These are phyloP conservation scores for Plasmodium chabaudi DNA, from an alignment of 169 alveolate genomes.

Conservation along the genomic window DNA sequence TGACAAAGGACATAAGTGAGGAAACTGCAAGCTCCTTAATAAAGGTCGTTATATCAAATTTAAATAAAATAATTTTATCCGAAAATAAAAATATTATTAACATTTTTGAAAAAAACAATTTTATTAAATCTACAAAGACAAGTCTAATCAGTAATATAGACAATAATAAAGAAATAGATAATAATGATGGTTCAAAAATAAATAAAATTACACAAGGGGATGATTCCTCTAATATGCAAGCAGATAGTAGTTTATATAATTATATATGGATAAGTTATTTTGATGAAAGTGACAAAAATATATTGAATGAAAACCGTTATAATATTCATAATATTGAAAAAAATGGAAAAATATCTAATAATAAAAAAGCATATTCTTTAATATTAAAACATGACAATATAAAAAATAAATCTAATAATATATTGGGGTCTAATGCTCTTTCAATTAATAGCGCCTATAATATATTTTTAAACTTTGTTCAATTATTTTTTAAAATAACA, in stretches of 20 bases:
- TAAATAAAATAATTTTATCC: conserved; percentile 38
- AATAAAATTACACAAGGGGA: no score
- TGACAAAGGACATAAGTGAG: conserved; percentile 26
- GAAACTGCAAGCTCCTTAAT: conserved; percentile 17
- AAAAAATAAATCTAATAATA: neutral
- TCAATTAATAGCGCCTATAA: conserved; percentile 34
- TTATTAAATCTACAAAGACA: conserved; percentile 1
- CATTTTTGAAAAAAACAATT: conserved; percentile 3
- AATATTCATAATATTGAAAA: neutral
- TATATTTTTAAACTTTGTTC: conserved; percentile 38
- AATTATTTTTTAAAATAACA: conserved; percentile 46
- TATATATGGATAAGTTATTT: conserved; percentile 31
- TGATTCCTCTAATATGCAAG: no score
- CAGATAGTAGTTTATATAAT: conserved; percentile 27
- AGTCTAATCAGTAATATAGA: neutral
- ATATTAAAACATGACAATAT: conserved; percentile 34
- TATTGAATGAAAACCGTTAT: neutral
- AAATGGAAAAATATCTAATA: neutral
- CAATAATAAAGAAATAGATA: neutral
- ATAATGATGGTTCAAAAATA: neutral
- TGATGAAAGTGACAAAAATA: conserved; percentile 6
- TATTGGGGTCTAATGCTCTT: conserved; percentile 14
- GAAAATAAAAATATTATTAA: conserved; percentile 36
- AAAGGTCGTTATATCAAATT: conserved; percentile 27
- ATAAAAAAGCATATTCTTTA: conserved; percentile 31